Base-by-base conservation (phyloP, 306 rosid genomes). In the Fagus crenata region DNA sequence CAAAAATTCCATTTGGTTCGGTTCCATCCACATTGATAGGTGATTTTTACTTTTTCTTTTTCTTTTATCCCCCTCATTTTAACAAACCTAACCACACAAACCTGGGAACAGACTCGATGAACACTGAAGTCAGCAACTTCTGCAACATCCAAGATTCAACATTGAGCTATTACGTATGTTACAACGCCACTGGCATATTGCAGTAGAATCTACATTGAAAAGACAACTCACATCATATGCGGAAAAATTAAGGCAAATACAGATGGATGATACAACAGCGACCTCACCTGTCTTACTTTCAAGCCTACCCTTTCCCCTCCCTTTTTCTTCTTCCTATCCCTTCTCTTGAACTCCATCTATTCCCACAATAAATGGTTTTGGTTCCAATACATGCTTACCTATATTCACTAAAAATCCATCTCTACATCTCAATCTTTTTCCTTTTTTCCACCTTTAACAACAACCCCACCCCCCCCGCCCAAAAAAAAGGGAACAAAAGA, bases 161-260 rank as follows among this genome's bases (percentile, higher is more conserved):
- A 31, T 59, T 31, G 17, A 59, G 36, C 36, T 11, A 9, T 28
- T 7, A 59, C 7, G 36, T 15, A 1, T 59, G 37, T 22, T 59
- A 28, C 28, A 7, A 59, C 32, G 65, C 65, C 37, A 59, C 65
- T 22, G 65, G 36, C 35, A 58, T 58, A 58, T 59, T 59, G 65
- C 36, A 22, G 40, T 33, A 18, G n/a, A 58, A 58, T 71, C 11
- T 33, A 83, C 63, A 77, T 77, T 33, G 13, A n/a, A 80, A 74
- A 78, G 53, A 18, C 53, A 75, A 69, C 67, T 64, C 31, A 58
- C 31, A 18, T 68, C 40, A 72, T 68, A 49, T 43, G 73, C 8
- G 64, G 13, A 78, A 55, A 74, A 64, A 39, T 7, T 49, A 32
- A 77, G 60, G 14, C 32, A 67, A 46, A 42, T 55, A 32, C 81